Base-by-base conservation (phyloP, 495 filamentous ascomycete species). In the Aspergillus egyptiacus region DNA sequence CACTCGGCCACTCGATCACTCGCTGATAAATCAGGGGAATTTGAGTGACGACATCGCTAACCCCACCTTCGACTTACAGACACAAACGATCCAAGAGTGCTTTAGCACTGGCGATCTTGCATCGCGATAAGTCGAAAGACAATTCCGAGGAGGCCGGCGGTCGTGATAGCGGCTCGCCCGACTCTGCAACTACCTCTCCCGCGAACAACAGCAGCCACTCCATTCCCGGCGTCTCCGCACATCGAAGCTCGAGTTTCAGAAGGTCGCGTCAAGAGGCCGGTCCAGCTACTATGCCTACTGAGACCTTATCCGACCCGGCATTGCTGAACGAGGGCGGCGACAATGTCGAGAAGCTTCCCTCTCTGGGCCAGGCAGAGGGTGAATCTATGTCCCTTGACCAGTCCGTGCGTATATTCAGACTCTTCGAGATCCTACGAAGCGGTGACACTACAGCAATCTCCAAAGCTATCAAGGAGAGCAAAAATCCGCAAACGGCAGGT, bases 381-480 rank as follows among this genome's bases (percentile, higher is more conserved):
- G 60, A 56, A 6, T 63, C 54, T 37, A 61, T 73, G 56, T 84
- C 88, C 0, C 88, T 98, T 31, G 91, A 98, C 58, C 88, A 96
- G 63, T 96, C 93, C 0, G 91, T 98, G 28, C 79, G 82, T 53
- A 89, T 91, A 51, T 98, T 97, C 69, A 83, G 90, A 51, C 79
- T 97, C 20, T 96, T 96, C 60, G 93, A 96, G 66, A 83, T 89
- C 14, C 71, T 98, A 44, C 78, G 94, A 51, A 91, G 79, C 60
- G 93, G 93, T 11, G 90, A 98, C 55, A 93, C 87, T 2, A 85
- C 81, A 17, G 87, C 88, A 3, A 96, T 98, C 58, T 85, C 86
- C 20, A 89, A 85, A 59, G 90, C 87, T 7, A 86, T 96, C 51
- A 83, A 84, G 47, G 89, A 95, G 57, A 66, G 81, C 20, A 70